Evolutionary conservation across 1,284 basidiomycete species (phyloP).

Genomic region (Retiboletus flavoniger): DNA sequence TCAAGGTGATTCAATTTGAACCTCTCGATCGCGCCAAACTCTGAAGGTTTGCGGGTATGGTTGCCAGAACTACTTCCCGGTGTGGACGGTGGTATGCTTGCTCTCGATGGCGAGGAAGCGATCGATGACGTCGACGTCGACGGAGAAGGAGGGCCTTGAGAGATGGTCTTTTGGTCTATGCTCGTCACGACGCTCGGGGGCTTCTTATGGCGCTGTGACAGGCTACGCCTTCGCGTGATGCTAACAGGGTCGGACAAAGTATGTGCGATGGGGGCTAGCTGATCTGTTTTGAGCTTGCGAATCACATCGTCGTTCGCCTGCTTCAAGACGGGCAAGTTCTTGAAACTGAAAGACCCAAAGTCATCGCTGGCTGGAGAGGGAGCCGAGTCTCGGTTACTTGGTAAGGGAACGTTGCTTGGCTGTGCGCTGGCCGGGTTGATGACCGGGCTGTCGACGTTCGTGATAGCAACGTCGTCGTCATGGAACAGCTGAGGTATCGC

Average conservation of each 20-base stretch:
- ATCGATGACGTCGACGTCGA: slow-evolving; percentile 92
- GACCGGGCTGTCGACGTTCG: slow-evolving; percentile 51
- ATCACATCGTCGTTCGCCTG: slow-evolving; percentile 99
- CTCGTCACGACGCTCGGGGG: slow-evolving; percentile 73
- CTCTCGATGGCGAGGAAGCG: slow-evolving; percentile 85
- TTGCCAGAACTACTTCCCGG: slow-evolving; percentile 54
- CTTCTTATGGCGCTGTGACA: slow-evolving; percentile 73
- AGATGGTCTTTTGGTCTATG: slow-evolving; percentile 56
- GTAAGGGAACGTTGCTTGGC: slow-evolving; percentile 49
- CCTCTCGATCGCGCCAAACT: slow-evolving; percentile 80
- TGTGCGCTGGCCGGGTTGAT: slow-evolving; percentile 41
- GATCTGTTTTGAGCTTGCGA: slow-evolving; percentile 86
- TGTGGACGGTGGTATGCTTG: slow-evolving; percentile 68
- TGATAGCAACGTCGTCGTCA: slow-evolving; percentile 70
- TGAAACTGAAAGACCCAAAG: slow-evolving; percentile 98
- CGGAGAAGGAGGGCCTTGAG: slow-evolving; percentile 80
- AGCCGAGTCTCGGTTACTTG: slow-evolving; percentile 45
- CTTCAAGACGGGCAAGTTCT: slow-evolving; percentile 95
- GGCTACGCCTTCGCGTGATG: slow-evolving; percentile 62
- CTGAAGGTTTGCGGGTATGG: slow-evolving; percentile 81
- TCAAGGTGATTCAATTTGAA: slow-evolving; percentile 82
- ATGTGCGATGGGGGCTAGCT: slow-evolving; percentile 70
- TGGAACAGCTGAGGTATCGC: slow-evolving; percentile 87
- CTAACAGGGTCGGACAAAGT: slow-evolving; percentile 64
- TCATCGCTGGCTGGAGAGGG: slow-evolving; percentile 70